Evolutionary conservation across 305 asterid species (phyloP), one percentile per base, ranked within the genome.

Genomic region (Rubia tinctorum): DNA sequence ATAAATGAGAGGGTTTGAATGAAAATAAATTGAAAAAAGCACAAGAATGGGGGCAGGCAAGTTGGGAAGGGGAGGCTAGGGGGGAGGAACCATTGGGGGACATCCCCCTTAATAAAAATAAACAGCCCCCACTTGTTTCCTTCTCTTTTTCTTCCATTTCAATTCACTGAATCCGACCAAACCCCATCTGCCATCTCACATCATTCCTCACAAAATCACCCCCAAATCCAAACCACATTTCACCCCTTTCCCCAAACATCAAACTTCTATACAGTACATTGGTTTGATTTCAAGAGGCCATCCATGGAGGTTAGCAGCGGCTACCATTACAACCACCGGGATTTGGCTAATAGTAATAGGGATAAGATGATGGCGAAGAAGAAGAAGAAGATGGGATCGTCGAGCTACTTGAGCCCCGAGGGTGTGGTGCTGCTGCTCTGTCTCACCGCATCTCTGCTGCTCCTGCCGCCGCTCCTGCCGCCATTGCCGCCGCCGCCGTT

Each of bases 401-500:
- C 74, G 3, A 73, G 81, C 6, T 88, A 88, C 75, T 84, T 89
- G 83, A 81, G 90, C 42, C 70, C 78, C 14, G 90, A 82, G 67
- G 86, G 90, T 6, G 11, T 88, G 75, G 22, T 84, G 25, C 64
- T 91, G 75, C 93, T 90, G 8, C 47, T 78, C 8, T 84, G 93
- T 79, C 82, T 91, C 9, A 82, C 95, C 0, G 91, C 74, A 34
- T 82, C 90, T 42, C 75, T 91, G 81, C 84, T 91, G 82, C 79
- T 91, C 12, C 58, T 91, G 74, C 97, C 97, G 2, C 82, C 88
- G 11, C 66, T 91, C 23, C 88, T 90, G 8, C 97, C 97, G 58
- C 95, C 96, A 7, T 67, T 88, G 60, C 96, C 96, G 0, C 93
- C 97, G 7, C 97, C 97, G 15, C 96, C 96, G 0, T 76, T 78